phyloP scores from a whole-genome alignment of 106 monocot genomes.

The Xerophyta viscosa region DNA sequence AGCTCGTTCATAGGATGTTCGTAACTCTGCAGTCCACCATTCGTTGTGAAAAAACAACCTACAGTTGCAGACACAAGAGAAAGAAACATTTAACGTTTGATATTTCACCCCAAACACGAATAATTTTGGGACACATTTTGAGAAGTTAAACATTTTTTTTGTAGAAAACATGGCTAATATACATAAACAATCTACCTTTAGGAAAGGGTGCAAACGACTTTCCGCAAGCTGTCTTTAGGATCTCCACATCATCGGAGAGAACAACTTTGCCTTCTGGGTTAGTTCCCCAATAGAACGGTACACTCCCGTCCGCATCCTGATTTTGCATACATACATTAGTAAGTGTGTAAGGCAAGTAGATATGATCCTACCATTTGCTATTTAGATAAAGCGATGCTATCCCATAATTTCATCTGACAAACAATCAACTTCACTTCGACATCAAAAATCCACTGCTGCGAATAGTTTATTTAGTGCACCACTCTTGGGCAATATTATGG shows the following conservation, averaged over 20 bases:
- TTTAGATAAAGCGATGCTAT: too few species aligned
- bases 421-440: too few species aligned
- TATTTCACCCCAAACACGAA: too few species aligned
- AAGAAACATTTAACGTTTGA: neutral
- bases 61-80: slow-evolving; percentile 8
- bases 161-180: neutral
- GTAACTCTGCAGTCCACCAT: slow-evolving; percentile 48
- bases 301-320: slow-evolving; percentile 36
- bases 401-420: too few species aligned
- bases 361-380: too few species aligned
- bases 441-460: too few species aligned
- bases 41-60: slow-evolving; percentile 67
- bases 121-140: too few species aligned
- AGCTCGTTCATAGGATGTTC: slow-evolving; percentile 49
- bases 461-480: too few species aligned
- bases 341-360: neutral
- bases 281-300: slow-evolving; percentile 30
- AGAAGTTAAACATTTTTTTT: too few species aligned
- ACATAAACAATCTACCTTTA: slow-evolving; percentile 40
- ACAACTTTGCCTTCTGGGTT: slow-evolving; percentile 33
- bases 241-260: slow-evolving; percentile 47
- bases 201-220: slow-evolving; percentile 71
- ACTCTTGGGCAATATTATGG: too few species aligned
- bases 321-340: neutral
- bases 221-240: slow-evolving; percentile 43